Evolutionary conservation across 331 rosid genomes (phyloP).

Genomic region (Quercus tomentella): DNA sequence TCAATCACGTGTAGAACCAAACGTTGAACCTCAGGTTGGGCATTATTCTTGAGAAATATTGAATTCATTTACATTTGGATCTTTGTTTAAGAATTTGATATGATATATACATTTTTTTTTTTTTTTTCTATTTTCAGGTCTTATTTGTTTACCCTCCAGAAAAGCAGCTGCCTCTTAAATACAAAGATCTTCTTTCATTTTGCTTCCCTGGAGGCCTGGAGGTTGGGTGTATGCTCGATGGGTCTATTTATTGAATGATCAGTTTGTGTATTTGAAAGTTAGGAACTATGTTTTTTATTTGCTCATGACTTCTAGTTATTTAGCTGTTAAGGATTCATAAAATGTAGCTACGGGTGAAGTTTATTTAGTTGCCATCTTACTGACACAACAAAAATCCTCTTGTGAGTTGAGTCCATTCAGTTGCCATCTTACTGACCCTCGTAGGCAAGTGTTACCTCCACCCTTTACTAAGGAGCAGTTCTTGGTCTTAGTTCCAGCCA

Average conservation of each 20-base stretch:
- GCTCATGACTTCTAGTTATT: not conserved
- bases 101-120: not conserved
- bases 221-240: conserved; percentile 45
- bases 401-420: not conserved
- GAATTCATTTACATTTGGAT: not conserved
- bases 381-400: not conserved
- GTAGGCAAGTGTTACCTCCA: not conserved
- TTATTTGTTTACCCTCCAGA: conserved; percentile 85
- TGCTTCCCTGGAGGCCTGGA: conserved; percentile 88
- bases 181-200: conserved; percentile 81
- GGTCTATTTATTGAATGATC: conserved; percentile 13
- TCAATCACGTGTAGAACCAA: conserved; percentile 64
- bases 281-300: not conserved
- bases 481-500: not conserved
- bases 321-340: not conserved
- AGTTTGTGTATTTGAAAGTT: not conserved
- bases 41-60: not conserved
- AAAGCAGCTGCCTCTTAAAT: conserved; percentile 65
- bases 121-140: conserved; percentile 40
- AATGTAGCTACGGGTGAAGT: not conserved
- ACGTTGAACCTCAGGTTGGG: conserved; percentile 81
- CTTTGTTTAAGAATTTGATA: not conserved
- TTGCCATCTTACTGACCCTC: not conserved
- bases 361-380: not conserved
- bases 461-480: not conserved